Evolutionary conservation across 1,139 yeast species (phyloP).

Genomic region (Ogataea hybrid): DNA sequence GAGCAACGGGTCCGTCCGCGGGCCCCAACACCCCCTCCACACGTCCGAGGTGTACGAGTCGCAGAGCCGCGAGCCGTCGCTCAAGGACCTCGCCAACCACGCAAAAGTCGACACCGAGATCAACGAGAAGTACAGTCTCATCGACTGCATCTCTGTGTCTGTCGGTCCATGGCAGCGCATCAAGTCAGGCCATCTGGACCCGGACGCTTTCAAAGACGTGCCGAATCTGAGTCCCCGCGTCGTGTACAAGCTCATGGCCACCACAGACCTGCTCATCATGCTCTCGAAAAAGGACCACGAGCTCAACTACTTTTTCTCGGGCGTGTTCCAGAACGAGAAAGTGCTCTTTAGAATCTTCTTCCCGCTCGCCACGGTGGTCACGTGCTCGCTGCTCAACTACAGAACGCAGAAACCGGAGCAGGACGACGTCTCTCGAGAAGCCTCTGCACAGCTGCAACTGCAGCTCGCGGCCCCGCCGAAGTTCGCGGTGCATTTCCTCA

Average conservation of each 20-base stretch:
- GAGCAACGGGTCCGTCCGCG: constrained; percentile 6
- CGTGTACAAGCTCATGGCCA: constrained; percentile 58
- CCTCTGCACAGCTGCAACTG: constrained; percentile 27
- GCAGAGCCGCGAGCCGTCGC: constrained; percentile 8
- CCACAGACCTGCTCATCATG: constrained; percentile 65
- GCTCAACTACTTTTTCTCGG: constrained; percentile 70
- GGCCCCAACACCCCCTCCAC: constrained; percentile 5
- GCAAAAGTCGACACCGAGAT: constrained; percentile 46
- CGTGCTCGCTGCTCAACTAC: constrained; percentile 49
- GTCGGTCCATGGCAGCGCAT: constrained; percentile 82
- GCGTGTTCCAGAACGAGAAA: constrained; percentile 62
- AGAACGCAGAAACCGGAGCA: constrained; percentile 30
- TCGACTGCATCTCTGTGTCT: constrained; percentile 63
- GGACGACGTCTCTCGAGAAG: constrained; percentile 4
- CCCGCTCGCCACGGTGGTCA: constrained; percentile 49
- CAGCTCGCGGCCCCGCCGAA: constrained; percentile 54
- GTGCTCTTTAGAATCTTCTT: constrained; percentile 70
- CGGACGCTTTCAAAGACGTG: constrained; percentile 42
- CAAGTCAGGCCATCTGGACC: constrained; percentile 54
- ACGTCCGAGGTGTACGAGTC: constrained; percentile 1
- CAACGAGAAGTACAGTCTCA: constrained; percentile 65
- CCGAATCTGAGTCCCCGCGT: constrained; percentile 66
- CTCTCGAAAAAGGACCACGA: constrained; percentile 68
- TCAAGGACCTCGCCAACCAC: constrained; percentile 19
- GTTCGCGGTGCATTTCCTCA: constrained; percentile 69